phyloP scores from a whole-genome alignment of 257 asterid genomes.

The Jacaranda copaia region DNA sequence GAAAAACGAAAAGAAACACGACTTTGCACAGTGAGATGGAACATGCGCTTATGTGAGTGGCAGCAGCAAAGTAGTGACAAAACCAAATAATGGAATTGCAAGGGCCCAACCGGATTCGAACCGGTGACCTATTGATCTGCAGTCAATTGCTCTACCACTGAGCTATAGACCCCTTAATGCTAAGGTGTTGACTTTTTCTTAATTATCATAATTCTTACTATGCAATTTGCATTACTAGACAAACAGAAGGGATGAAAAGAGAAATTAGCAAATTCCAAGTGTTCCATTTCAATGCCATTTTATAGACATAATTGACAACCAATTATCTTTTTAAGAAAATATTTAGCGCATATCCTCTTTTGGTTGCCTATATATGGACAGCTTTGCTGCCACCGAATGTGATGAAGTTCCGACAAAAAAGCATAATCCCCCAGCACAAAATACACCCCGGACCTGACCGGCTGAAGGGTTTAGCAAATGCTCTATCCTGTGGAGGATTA shows the following conservation, averaged over 20 bases:
- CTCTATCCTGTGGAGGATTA: slow-evolving; percentile 38
- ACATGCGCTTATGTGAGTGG: too few species aligned
- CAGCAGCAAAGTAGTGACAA: background rate
- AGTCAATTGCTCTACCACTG: slow-evolving; percentile 97
- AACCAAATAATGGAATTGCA: fast-evolving
- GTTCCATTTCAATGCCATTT: background rate
- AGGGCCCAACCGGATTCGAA: slow-evolving; percentile 85
- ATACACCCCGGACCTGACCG: slow-evolving; percentile 47
- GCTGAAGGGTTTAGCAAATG: slow-evolving; percentile 32
- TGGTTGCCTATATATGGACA: slow-evolving; percentile 63
- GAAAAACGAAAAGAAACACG: too few species aligned
- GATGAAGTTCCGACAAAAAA: slow-evolving; percentile 86
- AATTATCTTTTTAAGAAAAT: too few species aligned
- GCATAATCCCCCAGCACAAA: slow-evolving; percentile 79
- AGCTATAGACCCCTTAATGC: slow-evolving; percentile 67
- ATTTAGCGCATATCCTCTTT: slow-evolving; percentile 62
- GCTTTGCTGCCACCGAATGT: slow-evolving; percentile 52
- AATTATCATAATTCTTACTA: too few species aligned
- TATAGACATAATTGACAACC: too few species aligned
- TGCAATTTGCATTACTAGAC: too few species aligned
- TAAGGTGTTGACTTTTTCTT: too few species aligned
- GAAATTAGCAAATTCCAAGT: background rate
- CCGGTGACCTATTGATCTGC: slow-evolving; percentile 86
- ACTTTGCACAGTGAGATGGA: too few species aligned
- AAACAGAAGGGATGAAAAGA: background rate